These are phyloP conservation scores for Pseudopithomyces maydicus DNA, from an alignment of 2,329 filamentous ascomycete species.

Conservation along the genomic window DNA sequence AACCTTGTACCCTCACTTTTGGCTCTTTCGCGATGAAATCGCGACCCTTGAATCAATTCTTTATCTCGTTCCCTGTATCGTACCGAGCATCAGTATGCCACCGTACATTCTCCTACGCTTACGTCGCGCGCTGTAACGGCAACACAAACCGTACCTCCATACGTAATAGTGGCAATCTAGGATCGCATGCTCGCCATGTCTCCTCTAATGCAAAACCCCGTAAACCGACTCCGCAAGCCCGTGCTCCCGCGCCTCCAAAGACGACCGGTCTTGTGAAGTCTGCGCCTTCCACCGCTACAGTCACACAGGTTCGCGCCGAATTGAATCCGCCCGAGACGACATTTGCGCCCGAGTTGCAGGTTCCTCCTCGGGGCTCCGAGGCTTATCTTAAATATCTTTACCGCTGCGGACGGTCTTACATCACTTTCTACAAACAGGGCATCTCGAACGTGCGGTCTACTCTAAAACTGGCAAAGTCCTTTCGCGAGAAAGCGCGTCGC, in stretches of 20 bases:
- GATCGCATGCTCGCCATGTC: slow-evolving; percentile 4
- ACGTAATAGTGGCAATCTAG: background rate
- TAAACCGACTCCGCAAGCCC: background rate
- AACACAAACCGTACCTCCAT: background rate
- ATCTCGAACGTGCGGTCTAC: slow-evolving; percentile 77
- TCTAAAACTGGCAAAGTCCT: slow-evolving; percentile 49
- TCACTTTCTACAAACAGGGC: slow-evolving; percentile 86
- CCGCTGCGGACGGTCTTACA: slow-evolving; percentile 73
- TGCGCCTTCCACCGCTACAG: slow-evolving; percentile 6
- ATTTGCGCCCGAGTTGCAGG: slow-evolving; percentile 69
- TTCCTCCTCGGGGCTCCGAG: slow-evolving; percentile 61
- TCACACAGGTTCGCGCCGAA: slow-evolving; percentile 18
- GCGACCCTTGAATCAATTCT: slow-evolving; percentile 19
- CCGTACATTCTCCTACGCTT: slow-evolving; percentile 5
- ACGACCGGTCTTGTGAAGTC: slow-evolving; percentile 10
- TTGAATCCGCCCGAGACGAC: slow-evolving; percentile 77
- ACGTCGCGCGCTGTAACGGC: slow-evolving; percentile 8
- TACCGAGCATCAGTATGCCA: slow-evolving; percentile 2
- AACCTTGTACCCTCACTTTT: background rate
- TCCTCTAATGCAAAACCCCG: slow-evolving; percentile 5
- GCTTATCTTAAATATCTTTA: slow-evolving; percentile 61
- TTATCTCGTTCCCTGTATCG: slow-evolving; percentile 3
- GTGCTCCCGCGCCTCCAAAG: background rate
- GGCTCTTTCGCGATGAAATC: slow-evolving; percentile 24
- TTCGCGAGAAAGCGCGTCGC: slow-evolving; percentile 48